Base-by-base conservation (phyloP, 2,329 filamentous ascomycete species). In the Albifimbria verrucaria region DNA sequence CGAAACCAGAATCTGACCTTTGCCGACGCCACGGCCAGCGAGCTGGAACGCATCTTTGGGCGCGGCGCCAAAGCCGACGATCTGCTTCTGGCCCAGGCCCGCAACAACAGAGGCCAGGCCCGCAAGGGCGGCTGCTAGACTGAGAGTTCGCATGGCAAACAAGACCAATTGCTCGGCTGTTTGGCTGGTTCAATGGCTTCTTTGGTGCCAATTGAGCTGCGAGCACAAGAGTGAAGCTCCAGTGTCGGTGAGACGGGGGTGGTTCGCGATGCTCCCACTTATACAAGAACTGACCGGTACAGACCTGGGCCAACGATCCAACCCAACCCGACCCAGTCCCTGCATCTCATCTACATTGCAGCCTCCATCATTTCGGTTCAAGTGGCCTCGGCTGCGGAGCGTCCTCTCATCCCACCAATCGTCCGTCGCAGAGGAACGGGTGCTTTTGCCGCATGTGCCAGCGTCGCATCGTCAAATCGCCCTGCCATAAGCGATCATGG, bases 1-100 rank as follows among this genome's bases (percentile, higher is more conserved):
- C 10, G 81, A 80, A n/a, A 85, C 73, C 3, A 80, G 70, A 49
- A 87, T 82, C 62, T 81, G 77, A 0, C 77, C 72, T 22, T 20
- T 21, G 6, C 12, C 12, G 10, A 25, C 17, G 44, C 44, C 21
- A 3, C 21, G 44, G 22, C 44, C 25, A 12, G 44, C 44, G 7
- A 47, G 44, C 44, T 47, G 44, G 44, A 47, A 47, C 17, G 44
- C 18, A 23, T 47, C 25, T 4, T 23, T 23, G 21, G 21, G 18
- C 17, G 44, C 44, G 21, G 22, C 44, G 44, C 44, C 44, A 17
- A 23, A 47, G 44, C 44, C 44, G 44, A 47, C 18, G 44, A 47
- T 47, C 21, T 23, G 25, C 44, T 25, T 23, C 23, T 47, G 44
- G 44, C 44, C 44, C 20, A 47, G 44, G 7, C 21, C 44, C 21